These are phyloP conservation scores for Stereocaulon alpinum DNA, from an alignment of 495 filamentous ascomycete genomes.

Conservation along the genomic window DNA sequence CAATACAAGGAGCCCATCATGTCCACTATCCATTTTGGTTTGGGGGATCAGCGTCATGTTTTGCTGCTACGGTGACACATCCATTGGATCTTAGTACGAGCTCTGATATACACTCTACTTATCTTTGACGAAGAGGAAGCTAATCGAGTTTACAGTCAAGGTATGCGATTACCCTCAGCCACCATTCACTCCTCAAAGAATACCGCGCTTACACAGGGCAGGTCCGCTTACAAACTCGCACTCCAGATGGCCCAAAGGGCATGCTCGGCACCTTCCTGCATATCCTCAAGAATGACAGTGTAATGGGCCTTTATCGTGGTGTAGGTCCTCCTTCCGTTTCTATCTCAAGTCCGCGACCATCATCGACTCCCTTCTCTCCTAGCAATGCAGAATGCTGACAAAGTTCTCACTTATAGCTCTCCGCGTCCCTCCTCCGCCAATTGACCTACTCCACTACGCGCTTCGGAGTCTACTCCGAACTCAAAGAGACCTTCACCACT, in stretches of 20 bases:
- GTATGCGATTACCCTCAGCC: neutral
- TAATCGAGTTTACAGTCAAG: conserved; percentile 20
- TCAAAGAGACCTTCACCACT: conserved; percentile 60
- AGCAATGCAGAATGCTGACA: neutral
- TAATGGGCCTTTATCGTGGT: conserved; percentile 30
- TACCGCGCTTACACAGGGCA: conserved; percentile 17
- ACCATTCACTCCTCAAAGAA: neutral
- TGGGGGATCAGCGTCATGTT: conserved; percentile 35
- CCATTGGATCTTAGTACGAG: conserved; percentile 33
- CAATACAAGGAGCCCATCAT: conserved; percentile 6
- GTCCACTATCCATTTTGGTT: conserved; percentile 36
- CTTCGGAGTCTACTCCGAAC: conserved; percentile 53
- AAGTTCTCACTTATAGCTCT: conserved; percentile 44
- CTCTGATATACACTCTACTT: neutral
- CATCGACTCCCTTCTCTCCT: neutral
- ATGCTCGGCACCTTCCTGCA: conserved; percentile 28
- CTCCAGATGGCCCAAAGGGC: conserved; percentile 31
- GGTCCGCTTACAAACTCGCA: conserved; percentile 57
- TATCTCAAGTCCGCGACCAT: neutral
- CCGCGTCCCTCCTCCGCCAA: conserved; percentile 84
- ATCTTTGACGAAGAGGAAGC: neutral
- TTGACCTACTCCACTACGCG: conserved; percentile 36
- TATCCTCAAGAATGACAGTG: conserved; percentile 26
- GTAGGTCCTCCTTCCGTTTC: conserved; percentile 18
- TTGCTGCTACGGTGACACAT: conserved; percentile 34